Evolutionary conservation across 2,329 filamentous ascomycete genomes (phyloP).

Genomic region (Alternaria gaisen): DNA sequence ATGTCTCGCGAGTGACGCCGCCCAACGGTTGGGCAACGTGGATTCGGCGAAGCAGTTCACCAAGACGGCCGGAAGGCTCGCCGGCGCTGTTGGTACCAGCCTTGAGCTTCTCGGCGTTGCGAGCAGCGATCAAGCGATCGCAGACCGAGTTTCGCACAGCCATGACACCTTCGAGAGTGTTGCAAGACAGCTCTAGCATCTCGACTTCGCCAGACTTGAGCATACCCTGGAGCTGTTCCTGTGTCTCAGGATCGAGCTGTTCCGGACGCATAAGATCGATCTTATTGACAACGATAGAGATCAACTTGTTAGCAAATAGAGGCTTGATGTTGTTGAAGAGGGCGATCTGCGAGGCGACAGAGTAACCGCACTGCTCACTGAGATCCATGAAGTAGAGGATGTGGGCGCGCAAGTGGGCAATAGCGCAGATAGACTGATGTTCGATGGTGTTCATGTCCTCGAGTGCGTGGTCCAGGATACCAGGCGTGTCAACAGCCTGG

Average conservation of each 20-base stretch:
- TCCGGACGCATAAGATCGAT: constrained; percentile 91
- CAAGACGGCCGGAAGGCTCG: constrained; percentile 81
- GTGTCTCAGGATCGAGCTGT: constrained; percentile 81
- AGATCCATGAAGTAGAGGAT: constrained; percentile 99
- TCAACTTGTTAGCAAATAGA: constrained; percentile 95
- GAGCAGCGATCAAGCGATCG: constrained; percentile 88
- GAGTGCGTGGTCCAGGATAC: constrained; percentile 94
- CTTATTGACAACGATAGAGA: constrained; percentile 98
- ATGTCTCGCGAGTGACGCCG: constrained; percentile 79
- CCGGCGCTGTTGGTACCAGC: constrained; percentile 79
- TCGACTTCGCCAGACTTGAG: constrained; percentile 90
- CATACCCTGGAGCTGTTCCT: constrained; percentile 79
- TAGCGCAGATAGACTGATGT: constrained; percentile 98
- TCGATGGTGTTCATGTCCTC: constrained; percentile 99
- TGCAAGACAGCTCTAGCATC: constrained; percentile 91
- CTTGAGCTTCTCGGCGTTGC: constrained; percentile 95
- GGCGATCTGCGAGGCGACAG: constrained; percentile 88
- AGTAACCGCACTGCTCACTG: constrained; percentile 95
- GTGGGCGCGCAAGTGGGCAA: constrained; percentile 93
- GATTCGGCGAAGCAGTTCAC: constrained; percentile 90
- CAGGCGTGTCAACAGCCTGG: constrained; percentile 97
- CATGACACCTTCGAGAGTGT: constrained; percentile 92
- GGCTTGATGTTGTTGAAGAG: constrained; percentile 95
- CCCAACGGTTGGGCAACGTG: constrained; percentile 95
- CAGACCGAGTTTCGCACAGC: constrained; percentile 94